Base-by-base conservation (phyloP, 148 eudicot species). In the Pouteria glomerata region DNA sequence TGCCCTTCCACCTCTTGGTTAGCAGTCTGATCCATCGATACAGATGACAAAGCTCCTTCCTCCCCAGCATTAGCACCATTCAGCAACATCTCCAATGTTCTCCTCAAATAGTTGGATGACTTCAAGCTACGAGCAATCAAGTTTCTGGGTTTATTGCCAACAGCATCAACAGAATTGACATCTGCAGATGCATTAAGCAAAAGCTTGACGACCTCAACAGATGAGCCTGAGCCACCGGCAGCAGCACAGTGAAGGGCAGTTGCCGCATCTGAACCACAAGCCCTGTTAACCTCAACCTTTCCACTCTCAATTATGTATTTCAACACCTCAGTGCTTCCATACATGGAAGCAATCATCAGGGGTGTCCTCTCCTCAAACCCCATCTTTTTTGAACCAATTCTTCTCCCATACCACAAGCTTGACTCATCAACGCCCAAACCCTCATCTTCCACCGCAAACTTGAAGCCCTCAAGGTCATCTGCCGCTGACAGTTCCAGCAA, bases 181-280 rank as follows among this genome's bases (percentile, higher is more conserved):
- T 85, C 85, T 0, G 93, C 97, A 6, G 81, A 77, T 16, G 85
- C 86, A 0, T 82, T 81, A 15, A 95, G 63, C 70, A 95, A 80
- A 30, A 85, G 73, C 74, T 80, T 73, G 33, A 89, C 83, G 0
- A 73, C 74, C 5, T 80, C 74, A 0, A 82, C 68, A 1, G 85
- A 63, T 0, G 76, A 57, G n/a, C 55, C 67, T 0, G 93, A 80
- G 7, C 97, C 96, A 21, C 97, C 96, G 2, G 89, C 83, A 0
- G 88, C 96, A 2, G 97, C 97, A 31, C 97, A 95, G 81, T 89
- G 97, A 14, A 95, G 91, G 14, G 96, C 88, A 5, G 98, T 87
- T 14, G 83, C 93, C 0, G 79, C 73, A 61, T 95, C 98, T 0
- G 92, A 86, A 24, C 93, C 96, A 57, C 82, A 68, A 42, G 85